phyloP scores from a whole-genome alignment of 2,329 filamentous ascomycete species.

The Aureobasidium pullulans region DNA sequence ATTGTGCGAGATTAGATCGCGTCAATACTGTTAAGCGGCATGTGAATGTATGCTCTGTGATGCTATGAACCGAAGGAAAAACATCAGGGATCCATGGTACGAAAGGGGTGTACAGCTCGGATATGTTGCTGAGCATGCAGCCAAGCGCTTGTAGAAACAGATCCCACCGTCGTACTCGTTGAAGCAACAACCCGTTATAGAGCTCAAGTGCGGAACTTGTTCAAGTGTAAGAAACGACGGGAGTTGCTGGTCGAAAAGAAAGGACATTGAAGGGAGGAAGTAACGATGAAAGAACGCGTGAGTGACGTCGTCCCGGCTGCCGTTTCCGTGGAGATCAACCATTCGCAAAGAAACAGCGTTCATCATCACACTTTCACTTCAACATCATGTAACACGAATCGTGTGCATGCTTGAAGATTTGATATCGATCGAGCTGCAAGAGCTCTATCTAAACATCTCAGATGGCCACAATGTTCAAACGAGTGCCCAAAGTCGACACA shows the following conservation, averaged over 20 bases:
- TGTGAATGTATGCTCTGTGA: not conserved
- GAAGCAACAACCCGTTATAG: not conserved
- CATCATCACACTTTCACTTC: not conserved
- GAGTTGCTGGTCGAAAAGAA: not conserved
- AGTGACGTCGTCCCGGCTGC: not conserved
- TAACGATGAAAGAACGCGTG: not conserved
- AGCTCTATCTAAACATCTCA: not conserved
- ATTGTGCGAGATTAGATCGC: not conserved
- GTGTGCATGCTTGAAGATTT: not conserved
- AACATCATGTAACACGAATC: not conserved
- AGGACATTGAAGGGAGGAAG: not conserved
- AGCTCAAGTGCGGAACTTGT: no score
- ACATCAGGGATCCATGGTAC: not conserved
- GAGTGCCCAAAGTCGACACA: constrained; percentile 6
- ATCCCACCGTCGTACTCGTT: not conserved
- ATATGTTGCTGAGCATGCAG: not conserved
- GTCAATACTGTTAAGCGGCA: not conserved
- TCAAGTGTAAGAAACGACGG: not conserved
- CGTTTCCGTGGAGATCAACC: constrained; percentile 1
- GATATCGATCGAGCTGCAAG: not conserved
- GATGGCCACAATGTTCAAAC: constrained; percentile 10
- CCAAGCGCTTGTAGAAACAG: not conserved
- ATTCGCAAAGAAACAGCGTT: no score
- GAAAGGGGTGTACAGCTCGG: not conserved
- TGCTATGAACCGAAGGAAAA: not conserved